Percentiles rank a stretch among this genome's conserved stretches.
Evolutionary conservation across 352 stramenopile species (phyloP).

Genomic region (Phytophthora pinifolia): DNA sequence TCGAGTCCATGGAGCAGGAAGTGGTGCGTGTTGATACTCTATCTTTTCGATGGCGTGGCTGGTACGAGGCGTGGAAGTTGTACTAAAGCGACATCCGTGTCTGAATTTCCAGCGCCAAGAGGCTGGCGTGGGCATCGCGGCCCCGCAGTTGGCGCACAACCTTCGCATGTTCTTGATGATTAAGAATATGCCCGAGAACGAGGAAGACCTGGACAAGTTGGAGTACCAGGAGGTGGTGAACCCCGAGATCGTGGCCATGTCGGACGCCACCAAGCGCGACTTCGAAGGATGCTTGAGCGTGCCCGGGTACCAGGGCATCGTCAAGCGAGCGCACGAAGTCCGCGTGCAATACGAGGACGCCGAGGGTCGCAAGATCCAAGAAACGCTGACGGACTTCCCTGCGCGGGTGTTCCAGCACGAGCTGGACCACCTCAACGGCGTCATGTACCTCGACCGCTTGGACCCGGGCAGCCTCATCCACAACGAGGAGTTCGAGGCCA

Average conservation of each 20-base stretch:
- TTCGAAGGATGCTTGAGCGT: constrained; percentile 88
- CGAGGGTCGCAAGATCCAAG: constrained; percentile 48
- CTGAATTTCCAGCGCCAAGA: constrained; percentile 46
- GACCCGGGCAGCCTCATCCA: constrained; percentile 74
- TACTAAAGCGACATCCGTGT: constrained; percentile 8
- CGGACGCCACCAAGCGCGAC: constrained; percentile 55
- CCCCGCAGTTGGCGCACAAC: constrained; percentile 75
- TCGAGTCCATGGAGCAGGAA: constrained; percentile 69
- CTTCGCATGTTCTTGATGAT: constrained; percentile 85
- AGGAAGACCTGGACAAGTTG: constrained; percentile 52
- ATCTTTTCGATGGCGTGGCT: neutral
- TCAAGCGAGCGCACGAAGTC: constrained; percentile 62
- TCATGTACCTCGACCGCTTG: constrained; percentile 78
- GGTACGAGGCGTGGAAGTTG: neutral
- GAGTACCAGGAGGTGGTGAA: constrained; percentile 84
- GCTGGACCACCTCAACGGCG: constrained; percentile 74
- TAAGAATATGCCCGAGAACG: constrained; percentile 56
- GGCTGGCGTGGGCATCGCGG: constrained; percentile 73
- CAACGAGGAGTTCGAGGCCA: constrained; percentile 76
- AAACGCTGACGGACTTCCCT: constrained; percentile 73
- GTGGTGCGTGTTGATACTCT: constrained; percentile 31
- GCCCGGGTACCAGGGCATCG: constrained; percentile 76
- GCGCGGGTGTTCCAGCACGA: constrained; percentile 87
- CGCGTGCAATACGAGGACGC: constrained; percentile 61
- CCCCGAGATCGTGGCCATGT: constrained; percentile 63